A percentile compares a stretch with the other conserved stretches of the same genome.
Evolutionary conservation across 78 protist genomes (phyloP).

Genomic region (Pigoraptor vietnamica): DNA sequence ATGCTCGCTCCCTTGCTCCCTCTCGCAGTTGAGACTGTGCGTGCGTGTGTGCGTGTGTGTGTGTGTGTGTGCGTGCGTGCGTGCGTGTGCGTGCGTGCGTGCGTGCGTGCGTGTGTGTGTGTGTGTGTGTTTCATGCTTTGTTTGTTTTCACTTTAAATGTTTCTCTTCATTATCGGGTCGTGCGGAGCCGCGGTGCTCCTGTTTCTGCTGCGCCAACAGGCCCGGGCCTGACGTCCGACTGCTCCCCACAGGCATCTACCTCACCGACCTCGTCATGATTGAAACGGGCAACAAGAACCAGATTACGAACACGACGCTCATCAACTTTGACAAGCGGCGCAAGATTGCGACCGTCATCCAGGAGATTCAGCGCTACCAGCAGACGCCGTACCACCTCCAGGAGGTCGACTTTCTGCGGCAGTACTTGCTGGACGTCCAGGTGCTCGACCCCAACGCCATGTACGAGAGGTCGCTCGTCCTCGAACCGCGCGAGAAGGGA

Average conservation of each 20-base stretch:
- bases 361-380: not conserved
- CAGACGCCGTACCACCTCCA: not conserved
- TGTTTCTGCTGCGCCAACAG: too few species aligned
- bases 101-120: too few species aligned
- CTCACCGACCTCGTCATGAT: constrained; percentile 60
- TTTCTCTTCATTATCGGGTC: too few species aligned
- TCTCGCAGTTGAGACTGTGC: too few species aligned
- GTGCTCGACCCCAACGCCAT: not conserved
- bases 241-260: constrained; percentile 64
- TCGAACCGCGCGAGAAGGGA: constrained; percentile 8
- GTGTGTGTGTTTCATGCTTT: too few species aligned
- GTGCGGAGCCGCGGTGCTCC: too few species aligned
- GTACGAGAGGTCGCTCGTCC: not conserved
- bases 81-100: too few species aligned
- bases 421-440: not conserved
- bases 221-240: too few species aligned
- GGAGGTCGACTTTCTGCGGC: not conserved
- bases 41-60: too few species aligned
- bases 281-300: constrained; percentile 55
- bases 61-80: too few species aligned
- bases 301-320: not conserved
- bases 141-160: not conserved
- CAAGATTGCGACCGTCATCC: not conserved
- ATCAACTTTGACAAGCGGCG: not conserved
- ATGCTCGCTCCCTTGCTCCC: too few species aligned